Evolutionary conservation across 2,329 filamentous ascomycete genomes (phyloP).

Genomic region (Claviceps sorghi): DNA sequence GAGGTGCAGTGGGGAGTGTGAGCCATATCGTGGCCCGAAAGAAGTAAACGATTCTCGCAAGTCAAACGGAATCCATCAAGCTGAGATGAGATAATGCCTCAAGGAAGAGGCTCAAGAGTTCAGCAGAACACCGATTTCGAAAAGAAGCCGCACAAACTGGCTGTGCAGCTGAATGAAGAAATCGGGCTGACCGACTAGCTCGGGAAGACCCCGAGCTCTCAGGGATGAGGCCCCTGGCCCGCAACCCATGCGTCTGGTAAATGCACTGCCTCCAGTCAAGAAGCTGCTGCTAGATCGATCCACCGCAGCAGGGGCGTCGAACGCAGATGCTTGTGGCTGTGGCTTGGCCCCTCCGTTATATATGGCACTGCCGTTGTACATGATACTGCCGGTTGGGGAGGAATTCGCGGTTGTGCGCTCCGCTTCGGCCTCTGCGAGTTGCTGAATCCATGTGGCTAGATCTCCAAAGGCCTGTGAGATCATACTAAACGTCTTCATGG

Average conservation of each 20-base stretch:
- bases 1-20: background rate
- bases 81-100: background rate
- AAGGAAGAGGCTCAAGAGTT: slow-evolving; percentile 23
- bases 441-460: slow-evolving; percentile 50
- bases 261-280: slow-evolving; percentile 38
- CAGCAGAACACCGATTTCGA: slow-evolving; percentile 42
- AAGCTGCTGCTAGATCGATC: slow-evolving; percentile 39
- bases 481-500: slow-evolving; percentile 51
- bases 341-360: slow-evolving; percentile 21
- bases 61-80: background rate
- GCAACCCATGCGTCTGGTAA: slow-evolving; percentile 43
- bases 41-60: background rate
- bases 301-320: slow-evolving; percentile 18
- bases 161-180: slow-evolving; percentile 54
- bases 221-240: slow-evolving; percentile 40
- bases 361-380: slow-evolving; percentile 25
- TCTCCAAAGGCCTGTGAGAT: slow-evolving; percentile 49
- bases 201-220: slow-evolving; percentile 46
- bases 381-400: slow-evolving; percentile 24
- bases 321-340: slow-evolving; percentile 13
- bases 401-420: slow-evolving; percentile 37
- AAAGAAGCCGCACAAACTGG: slow-evolving; percentile 46
- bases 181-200: slow-evolving; percentile 51
- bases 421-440: slow-evolving; percentile 47
- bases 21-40: background rate